Percentiles rank a stretch among this genome's conserved stretches.
These are phyloP conservation scores for Aspergillus baeticus DNA, from an alignment of 495 filamentous ascomycete genomes.

Conservation along the genomic window DNA sequence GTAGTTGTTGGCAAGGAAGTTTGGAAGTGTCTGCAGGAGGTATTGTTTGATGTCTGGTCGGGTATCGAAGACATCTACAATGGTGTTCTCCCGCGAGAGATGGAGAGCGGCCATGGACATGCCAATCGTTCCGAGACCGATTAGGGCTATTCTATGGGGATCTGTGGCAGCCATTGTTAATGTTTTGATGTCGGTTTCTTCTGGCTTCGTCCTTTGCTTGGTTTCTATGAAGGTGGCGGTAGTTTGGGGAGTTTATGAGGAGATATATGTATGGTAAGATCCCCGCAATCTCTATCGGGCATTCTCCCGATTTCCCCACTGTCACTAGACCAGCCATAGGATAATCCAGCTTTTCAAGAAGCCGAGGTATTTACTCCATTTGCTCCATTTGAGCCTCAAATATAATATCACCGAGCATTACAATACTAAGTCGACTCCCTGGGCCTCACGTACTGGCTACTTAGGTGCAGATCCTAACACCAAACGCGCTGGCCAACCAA, in stretches of 20 bases:
- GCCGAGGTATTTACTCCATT: constrained; percentile 5
- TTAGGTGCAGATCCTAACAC: too few relatives aligned
- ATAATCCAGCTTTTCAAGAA: not conserved
- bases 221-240: too few relatives aligned
- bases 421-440: too few relatives aligned
- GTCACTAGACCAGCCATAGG: too few relatives aligned
- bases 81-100: constrained; percentile 39
- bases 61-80: constrained; percentile 52
- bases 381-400: too few relatives aligned
- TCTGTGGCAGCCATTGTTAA: constrained; percentile 20
- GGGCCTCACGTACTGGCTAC: too few relatives aligned
- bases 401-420: too few relatives aligned
- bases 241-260: too few relatives aligned
- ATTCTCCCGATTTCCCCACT: not conserved
- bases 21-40: constrained; percentile 39
- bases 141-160: constrained; percentile 44
- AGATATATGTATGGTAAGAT: not conserved
- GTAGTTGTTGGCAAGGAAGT: constrained; percentile 17
- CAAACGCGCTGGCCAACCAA: too few relatives aligned
- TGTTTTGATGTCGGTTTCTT: too few relatives aligned
- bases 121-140: constrained; percentile 60
- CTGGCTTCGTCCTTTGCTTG: too few relatives aligned
- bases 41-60: constrained; percentile 49
- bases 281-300: not conserved
- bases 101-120: constrained; percentile 59